Percentiles rank a stretch among this genome's conserved stretches.
phyloP scores from a whole-genome alignment of 352 stramenopile genomes.

The Elongisporangium prolatum region DNA sequence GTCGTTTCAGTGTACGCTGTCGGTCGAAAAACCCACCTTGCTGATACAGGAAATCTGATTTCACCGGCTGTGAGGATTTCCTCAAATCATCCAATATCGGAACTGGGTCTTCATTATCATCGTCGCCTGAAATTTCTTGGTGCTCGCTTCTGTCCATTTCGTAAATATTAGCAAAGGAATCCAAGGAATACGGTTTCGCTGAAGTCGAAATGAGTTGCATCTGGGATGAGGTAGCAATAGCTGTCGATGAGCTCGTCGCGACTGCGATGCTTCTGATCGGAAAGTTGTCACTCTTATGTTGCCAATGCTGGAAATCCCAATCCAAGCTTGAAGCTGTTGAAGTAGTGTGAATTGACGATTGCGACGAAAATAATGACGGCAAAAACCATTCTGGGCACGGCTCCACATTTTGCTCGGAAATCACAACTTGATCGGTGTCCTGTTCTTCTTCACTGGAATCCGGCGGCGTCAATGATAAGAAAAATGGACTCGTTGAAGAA shows the following conservation, averaged over 20 bases:
- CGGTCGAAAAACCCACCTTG: conserved; percentile 81
- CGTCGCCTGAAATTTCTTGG: conserved; percentile 4
- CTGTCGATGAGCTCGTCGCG: conserved; percentile 9
- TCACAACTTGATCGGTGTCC: neutral
- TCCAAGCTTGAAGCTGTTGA: conserved; percentile 55
- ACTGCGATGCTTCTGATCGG: conserved; percentile 6
- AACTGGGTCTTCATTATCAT: conserved; percentile 50
- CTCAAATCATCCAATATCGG: conserved; percentile 30
- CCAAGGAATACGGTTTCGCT: conserved; percentile 48
- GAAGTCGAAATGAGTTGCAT: conserved; percentile 9
- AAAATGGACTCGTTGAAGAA: conserved; percentile 36
- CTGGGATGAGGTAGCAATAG: conserved; percentile 7
- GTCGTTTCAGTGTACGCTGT: conserved; percentile 54
- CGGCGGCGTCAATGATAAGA: conserved; percentile 37
- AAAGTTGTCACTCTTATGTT: conserved; percentile 13
- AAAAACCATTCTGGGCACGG: conserved; percentile 51
- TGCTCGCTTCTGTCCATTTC: conserved; percentile 18
- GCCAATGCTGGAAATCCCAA: conserved; percentile 75
- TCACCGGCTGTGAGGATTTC: neutral
- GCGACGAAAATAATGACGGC: conserved; percentile 67
- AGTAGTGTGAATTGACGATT: conserved; percentile 48
- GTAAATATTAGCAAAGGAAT: conserved; percentile 56
- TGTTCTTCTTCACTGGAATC: conserved; percentile 9
- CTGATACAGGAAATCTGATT: conserved; percentile 72
- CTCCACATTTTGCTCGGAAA: neutral